A percentile compares a stretch with the other conserved stretches of the same genome.
These are phyloP conservation scores for Aspergillus neotritici DNA, from an alignment of 2,329 filamentous ascomycete genomes.

Conservation along the genomic window DNA sequence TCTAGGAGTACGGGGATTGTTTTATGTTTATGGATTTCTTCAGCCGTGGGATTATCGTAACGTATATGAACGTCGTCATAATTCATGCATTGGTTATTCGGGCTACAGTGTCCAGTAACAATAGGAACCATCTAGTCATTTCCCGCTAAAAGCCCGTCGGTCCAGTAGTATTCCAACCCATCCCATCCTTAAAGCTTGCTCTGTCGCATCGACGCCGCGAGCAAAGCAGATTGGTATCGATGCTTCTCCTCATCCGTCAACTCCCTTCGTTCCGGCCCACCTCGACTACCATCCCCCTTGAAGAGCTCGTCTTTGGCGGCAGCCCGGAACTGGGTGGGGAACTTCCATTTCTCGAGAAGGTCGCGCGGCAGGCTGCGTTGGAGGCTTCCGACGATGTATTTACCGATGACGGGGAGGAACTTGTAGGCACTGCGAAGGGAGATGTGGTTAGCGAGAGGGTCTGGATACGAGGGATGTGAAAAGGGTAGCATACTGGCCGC, in stretches of 20 bases:
- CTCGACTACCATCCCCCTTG: constrained; percentile 27
- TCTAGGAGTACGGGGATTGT: neutral
- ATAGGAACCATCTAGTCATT: too few species aligned
- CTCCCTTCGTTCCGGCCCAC: constrained; percentile 26
- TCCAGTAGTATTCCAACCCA: neutral
- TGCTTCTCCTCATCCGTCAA: constrained; percentile 14
- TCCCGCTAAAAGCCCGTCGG: too few species aligned
- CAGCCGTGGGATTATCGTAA: neutral
- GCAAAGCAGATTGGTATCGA: constrained; percentile 15
- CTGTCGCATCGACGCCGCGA: constrained; percentile 12
- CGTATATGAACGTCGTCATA: too few species aligned
- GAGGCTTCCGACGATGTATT: constrained; percentile 55
- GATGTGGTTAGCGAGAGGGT: neutral
- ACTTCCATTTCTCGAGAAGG: constrained; percentile 57
- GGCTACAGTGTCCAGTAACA: too few species aligned
- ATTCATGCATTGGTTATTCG: too few species aligned
- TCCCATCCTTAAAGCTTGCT: constrained; percentile 18
- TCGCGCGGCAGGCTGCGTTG: constrained; percentile 39
- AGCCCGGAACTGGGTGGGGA: constrained; percentile 19
- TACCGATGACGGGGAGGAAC: constrained; percentile 56
- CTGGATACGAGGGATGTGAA: too few species aligned
- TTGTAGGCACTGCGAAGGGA: constrained; percentile 51
- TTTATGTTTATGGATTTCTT: too few species aligned
- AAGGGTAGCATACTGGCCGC: constrained; percentile 22
- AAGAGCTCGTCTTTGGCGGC: constrained; percentile 13